A percentile compares a stretch with the other conserved stretches of the same genome.
These are phyloP conservation scores for Agrostemma githago DNA, from an alignment of 148 eudicot species.

Conservation along the genomic window DNA sequence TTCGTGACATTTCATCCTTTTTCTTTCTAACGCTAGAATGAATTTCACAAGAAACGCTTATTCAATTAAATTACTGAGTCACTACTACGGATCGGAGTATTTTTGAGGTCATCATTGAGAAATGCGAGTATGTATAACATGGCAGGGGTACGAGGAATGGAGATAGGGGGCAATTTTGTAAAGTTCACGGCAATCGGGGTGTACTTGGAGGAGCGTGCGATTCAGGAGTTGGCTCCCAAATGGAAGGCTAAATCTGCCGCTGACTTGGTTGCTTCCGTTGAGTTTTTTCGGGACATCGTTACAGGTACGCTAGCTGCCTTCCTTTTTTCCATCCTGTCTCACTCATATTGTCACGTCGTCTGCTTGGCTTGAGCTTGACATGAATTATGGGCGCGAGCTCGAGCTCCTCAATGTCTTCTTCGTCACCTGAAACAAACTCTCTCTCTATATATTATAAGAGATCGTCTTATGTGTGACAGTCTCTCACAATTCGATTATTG, in stretches of 20 bases:
- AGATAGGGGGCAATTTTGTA: conserved; percentile 49
- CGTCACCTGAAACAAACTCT: too few relatives aligned
- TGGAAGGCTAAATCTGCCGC: conserved; percentile 66
- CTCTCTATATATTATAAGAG: too few relatives aligned
- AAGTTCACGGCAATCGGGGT: conserved; percentile 70
- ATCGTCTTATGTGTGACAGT: too few relatives aligned
- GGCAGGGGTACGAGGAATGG: conserved; percentile 75
- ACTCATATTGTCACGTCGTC: too few relatives aligned
- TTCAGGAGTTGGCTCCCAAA: conserved; percentile 50
- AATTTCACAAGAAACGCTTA: too few relatives aligned
- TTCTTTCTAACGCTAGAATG: not conserved
- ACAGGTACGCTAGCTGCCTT: conserved; percentile 41
- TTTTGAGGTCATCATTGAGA: not conserved
- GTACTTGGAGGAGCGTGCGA: conserved; percentile 49
- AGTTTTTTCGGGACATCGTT: conserved; percentile 66
- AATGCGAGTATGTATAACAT: not conserved
- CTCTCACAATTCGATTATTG: too few relatives aligned
- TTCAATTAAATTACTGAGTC: too few relatives aligned
- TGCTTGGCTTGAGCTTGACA: too few relatives aligned
- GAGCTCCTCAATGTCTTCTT: too few relatives aligned
- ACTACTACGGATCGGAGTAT: too few relatives aligned
- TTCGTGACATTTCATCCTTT: conserved; percentile 4
- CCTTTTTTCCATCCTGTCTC: not conserved
- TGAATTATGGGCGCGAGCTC: too few relatives aligned
- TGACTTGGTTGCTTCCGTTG: conserved; percentile 48